These are phyloP conservation scores for Malus orientalis DNA, from an alignment of 306 rosid genomes.

Conservation along the genomic window DNA sequence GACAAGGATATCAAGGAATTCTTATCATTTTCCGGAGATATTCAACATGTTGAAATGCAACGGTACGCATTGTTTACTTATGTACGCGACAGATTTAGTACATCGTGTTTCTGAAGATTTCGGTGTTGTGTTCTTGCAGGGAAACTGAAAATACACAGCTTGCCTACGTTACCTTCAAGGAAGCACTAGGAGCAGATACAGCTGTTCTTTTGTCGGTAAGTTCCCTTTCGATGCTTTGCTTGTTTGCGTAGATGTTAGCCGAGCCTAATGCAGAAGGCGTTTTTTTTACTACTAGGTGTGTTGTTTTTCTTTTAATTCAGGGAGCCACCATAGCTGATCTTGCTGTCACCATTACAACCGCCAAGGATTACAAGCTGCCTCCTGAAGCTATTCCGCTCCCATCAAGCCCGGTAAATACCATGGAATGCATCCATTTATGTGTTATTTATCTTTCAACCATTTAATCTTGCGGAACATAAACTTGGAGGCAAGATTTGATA, in stretches of 20 bases:
- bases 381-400: constrained; percentile 46
- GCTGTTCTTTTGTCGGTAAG: constrained; percentile 78
- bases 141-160: constrained; percentile 62
- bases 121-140: constrained; percentile 24
- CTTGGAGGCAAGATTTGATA: neutral
- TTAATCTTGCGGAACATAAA: neutral
- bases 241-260: neutral
- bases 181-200: constrained; percentile 71
- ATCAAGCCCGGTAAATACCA: constrained; percentile 42
- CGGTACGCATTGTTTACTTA: constrained; percentile 33
- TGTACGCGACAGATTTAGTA: neutral
- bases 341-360: constrained; percentile 48
- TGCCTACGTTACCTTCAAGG: constrained; percentile 77
- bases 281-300: neutral
- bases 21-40: constrained; percentile 82
- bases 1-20: constrained; percentile 62
- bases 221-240: neutral
- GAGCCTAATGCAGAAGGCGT: neutral
- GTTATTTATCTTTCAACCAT: neutral
- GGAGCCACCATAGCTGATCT: constrained; percentile 61
- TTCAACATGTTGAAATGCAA: constrained; percentile 65
- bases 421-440: neutral
- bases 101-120: constrained; percentile 8
- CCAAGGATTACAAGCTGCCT: constrained; percentile 68
- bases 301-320: constrained; percentile 20